Evolutionary conservation across 176 grass and related monocot genomes (phyloP).

Genomic region (Bolboschoenus planiculmis): DNA sequence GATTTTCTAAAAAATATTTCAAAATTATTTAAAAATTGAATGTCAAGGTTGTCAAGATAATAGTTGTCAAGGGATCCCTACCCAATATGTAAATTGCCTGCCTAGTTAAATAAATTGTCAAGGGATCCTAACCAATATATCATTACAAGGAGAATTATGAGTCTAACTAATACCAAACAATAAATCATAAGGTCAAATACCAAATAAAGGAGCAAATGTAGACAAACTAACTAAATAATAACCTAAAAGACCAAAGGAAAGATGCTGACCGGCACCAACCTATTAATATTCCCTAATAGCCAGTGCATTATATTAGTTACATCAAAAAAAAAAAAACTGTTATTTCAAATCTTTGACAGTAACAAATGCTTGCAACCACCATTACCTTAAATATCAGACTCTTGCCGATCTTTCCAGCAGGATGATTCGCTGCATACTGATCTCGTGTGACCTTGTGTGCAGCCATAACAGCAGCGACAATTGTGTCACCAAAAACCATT

Average conservation of each 20-base stretch:
- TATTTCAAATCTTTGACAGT: not conserved
- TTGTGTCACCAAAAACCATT: conserved; percentile 88
- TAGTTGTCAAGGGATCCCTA: too few species aligned
- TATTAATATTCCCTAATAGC: not conserved
- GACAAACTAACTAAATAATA: not conserved
- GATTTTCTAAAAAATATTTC: too few species aligned
- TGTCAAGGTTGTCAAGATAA: too few species aligned
- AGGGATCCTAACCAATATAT: not conserved
- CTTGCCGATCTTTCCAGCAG: conserved; percentile 94
- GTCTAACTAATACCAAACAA: not conserved
- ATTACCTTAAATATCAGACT: conserved; percentile 91
- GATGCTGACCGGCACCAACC: not conserved
- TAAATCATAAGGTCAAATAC: not conserved
- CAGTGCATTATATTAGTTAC: not conserved
- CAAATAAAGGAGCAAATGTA: not conserved
- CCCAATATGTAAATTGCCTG: not conserved
- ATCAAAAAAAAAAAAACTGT: conserved; percentile 18
- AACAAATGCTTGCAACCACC: not conserved
- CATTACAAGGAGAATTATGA: not conserved
- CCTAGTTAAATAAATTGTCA: not conserved
- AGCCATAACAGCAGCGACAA: conserved; percentile 75
- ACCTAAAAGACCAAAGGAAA: not conserved
- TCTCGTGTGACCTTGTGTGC: conserved; percentile 54
- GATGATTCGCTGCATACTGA: conserved; percentile 82
- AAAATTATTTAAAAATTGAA: too few species aligned